Conservation (phyloP, 371 early-diverging fungal species). For the Mortierella sp. region DNA sequence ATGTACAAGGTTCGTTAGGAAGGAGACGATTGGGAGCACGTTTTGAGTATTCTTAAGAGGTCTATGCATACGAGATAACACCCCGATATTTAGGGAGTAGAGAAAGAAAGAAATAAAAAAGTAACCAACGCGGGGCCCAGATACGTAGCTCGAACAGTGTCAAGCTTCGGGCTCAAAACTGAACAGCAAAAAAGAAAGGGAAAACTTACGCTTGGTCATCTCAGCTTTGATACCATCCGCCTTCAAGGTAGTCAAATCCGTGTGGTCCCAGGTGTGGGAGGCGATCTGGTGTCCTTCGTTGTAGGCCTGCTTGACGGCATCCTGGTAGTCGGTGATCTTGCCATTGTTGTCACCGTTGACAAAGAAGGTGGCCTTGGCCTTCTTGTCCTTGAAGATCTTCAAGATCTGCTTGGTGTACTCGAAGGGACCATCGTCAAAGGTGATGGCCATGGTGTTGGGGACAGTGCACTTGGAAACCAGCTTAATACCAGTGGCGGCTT, state of each 20-base stretch:
- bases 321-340: conserved; percentile 34
- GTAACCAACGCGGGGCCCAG: too few relatives aligned
- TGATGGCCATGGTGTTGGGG: conserved; percentile 65
- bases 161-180: background rate
- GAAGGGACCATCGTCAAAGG: conserved; percentile 71
- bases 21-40: background rate
- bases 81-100: background rate
- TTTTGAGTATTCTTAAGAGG: background rate
- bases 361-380: conserved; percentile 70
- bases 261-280: conserved; percentile 72
- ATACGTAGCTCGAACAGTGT: background rate
- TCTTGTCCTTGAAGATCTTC: conserved; percentile 48
- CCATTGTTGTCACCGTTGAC: conserved; percentile 70
- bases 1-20: background rate
- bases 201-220: conserved; percentile 46
- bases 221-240: background rate
- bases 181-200: background rate
- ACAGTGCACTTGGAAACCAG: conserved; percentile 47
- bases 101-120: background rate
- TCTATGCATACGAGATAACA: background rate
- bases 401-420: conserved; percentile 56
- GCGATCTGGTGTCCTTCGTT: conserved; percentile 68
- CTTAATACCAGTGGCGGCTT: conserved; percentile 13
- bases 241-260: conserved; percentile 30
- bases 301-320: conserved; percentile 59